Percentiles rank a stretch among this genome's conserved stretches.
phyloP scores from a whole-genome alignment of 352 stramenopile species.

The Globisporangium nunn region DNA sequence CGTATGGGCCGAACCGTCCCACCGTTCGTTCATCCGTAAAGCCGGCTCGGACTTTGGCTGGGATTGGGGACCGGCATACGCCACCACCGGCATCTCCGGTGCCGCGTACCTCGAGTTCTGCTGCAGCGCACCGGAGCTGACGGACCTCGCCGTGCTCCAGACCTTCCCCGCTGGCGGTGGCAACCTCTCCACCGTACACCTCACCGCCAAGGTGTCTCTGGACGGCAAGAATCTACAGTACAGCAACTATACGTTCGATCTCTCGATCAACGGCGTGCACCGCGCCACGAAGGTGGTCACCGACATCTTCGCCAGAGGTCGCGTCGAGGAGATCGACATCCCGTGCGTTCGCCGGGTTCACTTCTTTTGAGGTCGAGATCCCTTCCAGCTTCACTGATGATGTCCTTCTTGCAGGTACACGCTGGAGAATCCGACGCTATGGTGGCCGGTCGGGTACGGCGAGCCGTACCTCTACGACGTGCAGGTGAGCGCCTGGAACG shows the following conservation, averaged over 20 bases:
- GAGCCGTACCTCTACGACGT: conserved; percentile 56
- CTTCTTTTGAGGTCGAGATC: conserved; percentile 16
- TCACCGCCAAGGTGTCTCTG: conserved; percentile 35
- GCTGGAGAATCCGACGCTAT: conserved; percentile 46
- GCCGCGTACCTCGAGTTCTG: conserved; percentile 36
- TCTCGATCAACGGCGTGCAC: conserved; percentile 37
- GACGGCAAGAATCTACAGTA: conserved; percentile 18
- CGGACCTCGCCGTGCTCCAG: conserved; percentile 39
- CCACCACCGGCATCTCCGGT: conserved; percentile 55
- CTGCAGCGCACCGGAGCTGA: conserved; percentile 14
- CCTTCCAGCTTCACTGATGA: not conserved
- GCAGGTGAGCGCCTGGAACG: conserved; percentile 27
- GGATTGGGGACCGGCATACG: conserved; percentile 80
- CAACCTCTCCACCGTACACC: conserved; percentile 29
- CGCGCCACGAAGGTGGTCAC: conserved; percentile 10
- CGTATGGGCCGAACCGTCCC: conserved; percentile 68
- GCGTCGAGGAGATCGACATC: conserved; percentile 21
- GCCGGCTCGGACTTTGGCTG: conserved; percentile 82
- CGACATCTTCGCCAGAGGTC: conserved; percentile 12
- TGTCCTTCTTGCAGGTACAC: conserved; percentile 19
- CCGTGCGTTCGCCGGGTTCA: conserved; percentile 16
- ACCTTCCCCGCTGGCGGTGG: conserved; percentile 19
- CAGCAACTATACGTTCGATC: conserved; percentile 32
- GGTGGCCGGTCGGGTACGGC: conserved; percentile 67
- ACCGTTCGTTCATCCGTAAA: conserved; percentile 80